Conservation (phyloP, 2,329 filamentous ascomycete genomes). For the Colletotrichum agaves region DNA sequence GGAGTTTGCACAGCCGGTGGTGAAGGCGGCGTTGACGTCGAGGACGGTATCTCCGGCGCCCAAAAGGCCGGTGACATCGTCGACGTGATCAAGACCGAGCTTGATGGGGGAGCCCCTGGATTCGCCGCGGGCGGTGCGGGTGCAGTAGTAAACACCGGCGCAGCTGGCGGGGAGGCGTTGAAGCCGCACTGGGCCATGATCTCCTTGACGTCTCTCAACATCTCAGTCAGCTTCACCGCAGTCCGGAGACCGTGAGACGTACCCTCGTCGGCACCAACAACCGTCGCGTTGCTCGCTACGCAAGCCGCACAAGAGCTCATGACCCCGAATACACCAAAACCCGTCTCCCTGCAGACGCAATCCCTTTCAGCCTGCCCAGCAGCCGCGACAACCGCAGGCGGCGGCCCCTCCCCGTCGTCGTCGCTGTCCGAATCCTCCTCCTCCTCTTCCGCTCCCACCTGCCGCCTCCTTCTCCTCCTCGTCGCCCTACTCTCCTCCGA, state of each 20-base stretch:
- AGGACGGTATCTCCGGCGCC: constrained; percentile 4
- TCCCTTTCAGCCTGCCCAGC: background rate
- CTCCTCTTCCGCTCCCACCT: background rate
- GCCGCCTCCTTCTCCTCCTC: background rate
- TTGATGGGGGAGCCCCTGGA: too few relatives aligned
- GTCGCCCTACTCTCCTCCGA: background rate
- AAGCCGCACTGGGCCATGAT: constrained; percentile 33
- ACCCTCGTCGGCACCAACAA: constrained; percentile 24
- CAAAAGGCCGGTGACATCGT: background rate
- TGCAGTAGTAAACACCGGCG: background rate
- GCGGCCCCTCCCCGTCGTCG: background rate
- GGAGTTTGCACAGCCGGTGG: background rate
- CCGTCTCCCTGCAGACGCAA: constrained; percentile 25
- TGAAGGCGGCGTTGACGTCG: background rate
- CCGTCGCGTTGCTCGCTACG: constrained; percentile 9
- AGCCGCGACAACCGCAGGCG: background rate
- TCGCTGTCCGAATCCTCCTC: background rate
- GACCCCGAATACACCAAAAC: constrained; percentile 15
- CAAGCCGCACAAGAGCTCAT: constrained; percentile 14
- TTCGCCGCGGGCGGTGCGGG: background rate
- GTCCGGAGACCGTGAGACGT: background rate
- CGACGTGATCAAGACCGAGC: background rate
- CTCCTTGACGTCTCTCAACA: constrained; percentile 17
- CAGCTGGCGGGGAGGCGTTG: background rate
- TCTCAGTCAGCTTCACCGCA: background rate